Evolutionary conservation across 2,329 filamentous ascomycete genomes (phyloP).

Genomic region (Alternaria hordeiaustralica): DNA sequence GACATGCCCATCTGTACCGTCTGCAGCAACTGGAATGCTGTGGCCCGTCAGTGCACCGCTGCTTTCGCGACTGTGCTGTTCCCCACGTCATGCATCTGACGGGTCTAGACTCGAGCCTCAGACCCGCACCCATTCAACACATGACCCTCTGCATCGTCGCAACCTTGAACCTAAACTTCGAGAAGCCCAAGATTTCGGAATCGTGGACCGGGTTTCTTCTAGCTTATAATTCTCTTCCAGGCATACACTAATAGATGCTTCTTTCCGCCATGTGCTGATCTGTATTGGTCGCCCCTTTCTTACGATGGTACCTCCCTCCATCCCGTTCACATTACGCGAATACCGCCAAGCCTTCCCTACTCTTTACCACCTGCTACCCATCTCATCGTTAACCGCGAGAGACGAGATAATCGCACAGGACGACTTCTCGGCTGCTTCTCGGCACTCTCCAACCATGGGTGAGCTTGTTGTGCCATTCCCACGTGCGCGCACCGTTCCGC

Average conservation of each 20-base stretch:
- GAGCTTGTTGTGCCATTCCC: background rate
- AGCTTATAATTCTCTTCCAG: background rate
- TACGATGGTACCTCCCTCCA: background rate
- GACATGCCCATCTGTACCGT: background rate
- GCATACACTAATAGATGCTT: background rate
- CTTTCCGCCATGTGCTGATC: background rate
- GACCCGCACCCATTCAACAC: background rate
- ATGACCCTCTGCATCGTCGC: background rate
- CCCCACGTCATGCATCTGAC: background rate
- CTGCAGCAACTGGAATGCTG: background rate
- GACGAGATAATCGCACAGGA: background rate
- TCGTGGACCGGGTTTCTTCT: background rate
- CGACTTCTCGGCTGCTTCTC: background rate
- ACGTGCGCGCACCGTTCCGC: conserved; percentile 9
- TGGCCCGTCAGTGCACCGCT: background rate
- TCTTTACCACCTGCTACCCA: background rate
- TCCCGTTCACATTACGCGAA: background rate
- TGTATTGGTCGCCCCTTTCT: background rate
- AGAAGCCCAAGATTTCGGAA: background rate
- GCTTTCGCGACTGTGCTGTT: background rate
- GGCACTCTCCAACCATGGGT: background rate
- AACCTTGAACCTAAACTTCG: background rate
- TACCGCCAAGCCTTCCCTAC: background rate
- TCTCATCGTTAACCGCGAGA: background rate
- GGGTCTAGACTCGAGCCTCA: conserved; percentile 7